phyloP scores from a whole-genome alignment of 352 stramenopile species.

The Peronospora belbahrii region DNA sequence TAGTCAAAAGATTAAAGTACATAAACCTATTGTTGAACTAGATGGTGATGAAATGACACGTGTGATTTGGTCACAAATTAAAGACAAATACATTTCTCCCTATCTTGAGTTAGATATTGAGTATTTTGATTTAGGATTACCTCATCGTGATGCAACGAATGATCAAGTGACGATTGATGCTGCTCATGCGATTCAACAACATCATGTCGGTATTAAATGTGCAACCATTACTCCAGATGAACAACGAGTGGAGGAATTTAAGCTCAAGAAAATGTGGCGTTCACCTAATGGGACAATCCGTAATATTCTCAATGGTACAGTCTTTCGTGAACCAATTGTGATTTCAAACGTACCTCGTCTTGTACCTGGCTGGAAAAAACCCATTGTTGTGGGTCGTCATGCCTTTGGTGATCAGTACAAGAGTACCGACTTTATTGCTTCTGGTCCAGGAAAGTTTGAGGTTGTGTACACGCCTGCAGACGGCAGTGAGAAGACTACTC shows the following conservation, averaged over 20 bases:
- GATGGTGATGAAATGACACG: constrained; percentile 81
- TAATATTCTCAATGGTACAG: constrained; percentile 75
- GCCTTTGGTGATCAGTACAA: constrained; percentile 80
- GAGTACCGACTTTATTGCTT: constrained; percentile 63
- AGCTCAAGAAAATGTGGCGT: constrained; percentile 64
- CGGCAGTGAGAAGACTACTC: constrained; percentile 33
- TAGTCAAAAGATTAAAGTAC: constrained; percentile 63
- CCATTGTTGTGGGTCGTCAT: constrained; percentile 71
- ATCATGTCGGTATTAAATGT: constrained; percentile 79
- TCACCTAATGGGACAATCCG: constrained; percentile 75
- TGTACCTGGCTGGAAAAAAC: constrained; percentile 71
- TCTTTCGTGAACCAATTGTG: constrained; percentile 79
- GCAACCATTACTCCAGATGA: constrained; percentile 82
- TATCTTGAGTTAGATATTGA: constrained; percentile 75
- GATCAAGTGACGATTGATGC: constrained; percentile 77
- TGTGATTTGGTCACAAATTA: constrained; percentile 55
- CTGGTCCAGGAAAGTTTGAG: constrained; percentile 63
- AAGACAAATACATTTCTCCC: constrained; percentile 67
- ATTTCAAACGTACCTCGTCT: constrained; percentile 73
- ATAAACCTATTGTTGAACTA: constrained; percentile 71
- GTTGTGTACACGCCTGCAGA: constrained; percentile 58
- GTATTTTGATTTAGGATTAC: constrained; percentile 72
- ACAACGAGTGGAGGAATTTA: constrained; percentile 67
- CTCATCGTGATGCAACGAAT: constrained; percentile 65
- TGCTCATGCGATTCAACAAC: constrained; percentile 56